Percentiles rank a stretch among this genome's conserved stretches.
These are phyloP conservation scores for Gossypium schwendimanii DNA, from an alignment of 441 rosid species.

Conservation along the genomic window DNA sequence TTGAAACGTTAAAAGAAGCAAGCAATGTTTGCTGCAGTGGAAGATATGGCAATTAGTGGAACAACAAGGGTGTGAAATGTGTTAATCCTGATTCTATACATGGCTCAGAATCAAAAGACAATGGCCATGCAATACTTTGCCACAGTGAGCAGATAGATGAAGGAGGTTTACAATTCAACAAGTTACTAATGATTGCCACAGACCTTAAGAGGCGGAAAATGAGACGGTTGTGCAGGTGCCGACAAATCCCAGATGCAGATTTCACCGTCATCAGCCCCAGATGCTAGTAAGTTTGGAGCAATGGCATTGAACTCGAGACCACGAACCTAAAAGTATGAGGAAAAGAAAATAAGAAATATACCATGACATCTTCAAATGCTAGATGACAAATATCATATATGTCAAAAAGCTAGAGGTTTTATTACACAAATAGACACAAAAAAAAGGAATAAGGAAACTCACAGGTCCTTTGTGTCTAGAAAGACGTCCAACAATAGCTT, in stretches of 20 bases:
- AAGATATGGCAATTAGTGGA: background rate
- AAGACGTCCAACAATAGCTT: constrained; percentile 63
- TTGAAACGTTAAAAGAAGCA: too few relatives aligned
- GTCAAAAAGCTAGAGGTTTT: background rate
- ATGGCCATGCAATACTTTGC: background rate
- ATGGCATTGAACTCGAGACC: constrained; percentile 87
- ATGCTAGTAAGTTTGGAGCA: constrained; percentile 78
- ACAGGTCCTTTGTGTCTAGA: constrained; percentile 90
- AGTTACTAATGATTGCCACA: background rate
- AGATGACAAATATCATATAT: background rate
- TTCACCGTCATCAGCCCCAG: constrained; percentile 98
- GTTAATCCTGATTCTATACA: background rate
- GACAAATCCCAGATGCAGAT: constrained; percentile 91
- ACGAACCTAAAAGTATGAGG: constrained; percentile 58
- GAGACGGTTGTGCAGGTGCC: constrained; percentile 69
- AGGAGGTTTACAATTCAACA: constrained; percentile 4
- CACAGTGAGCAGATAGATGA: background rate
- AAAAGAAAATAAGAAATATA: constrained; percentile 2
- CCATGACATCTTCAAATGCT: constrained; percentile 12
- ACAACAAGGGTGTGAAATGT: background rate
- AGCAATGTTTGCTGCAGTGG: too few relatives aligned
- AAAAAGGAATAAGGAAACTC: constrained; percentile 29
- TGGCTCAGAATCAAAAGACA: background rate
- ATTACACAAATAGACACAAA: background rate
- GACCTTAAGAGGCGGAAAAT: constrained; percentile 84